Percentiles rank a stretch among this genome's conserved stretches.
Evolutionary conservation across 202 grass and related monocot genomes (phyloP).

Genomic region (Saccharum hybrid): DNA sequence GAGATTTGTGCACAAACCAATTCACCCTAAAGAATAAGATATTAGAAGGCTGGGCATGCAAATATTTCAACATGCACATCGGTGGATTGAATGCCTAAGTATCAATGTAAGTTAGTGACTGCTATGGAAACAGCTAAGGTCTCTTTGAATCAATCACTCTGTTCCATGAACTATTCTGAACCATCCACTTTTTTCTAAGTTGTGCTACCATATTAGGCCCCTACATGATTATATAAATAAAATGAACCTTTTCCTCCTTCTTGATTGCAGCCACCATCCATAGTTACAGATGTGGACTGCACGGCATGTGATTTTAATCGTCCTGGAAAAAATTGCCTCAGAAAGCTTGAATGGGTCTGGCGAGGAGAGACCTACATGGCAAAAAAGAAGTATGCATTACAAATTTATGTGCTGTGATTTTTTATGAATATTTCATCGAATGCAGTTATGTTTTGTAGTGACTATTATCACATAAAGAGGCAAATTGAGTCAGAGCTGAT

Average conservation of each 20-base stretch:
- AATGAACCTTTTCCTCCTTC: conserved; percentile 25
- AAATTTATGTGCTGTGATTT: conserved; percentile 42
- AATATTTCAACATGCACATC: conserved; percentile 9
- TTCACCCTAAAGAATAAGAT: conserved; percentile 32
- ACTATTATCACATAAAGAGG: conserved; percentile 97
- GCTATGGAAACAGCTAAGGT: conserved; percentile 26
- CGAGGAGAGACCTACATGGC: conserved; percentile 92
- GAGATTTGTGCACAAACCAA: conserved; percentile 1
- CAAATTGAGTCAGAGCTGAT: conserved; percentile 95
- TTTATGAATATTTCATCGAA: conserved; percentile 37
- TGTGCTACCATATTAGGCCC: conserved; percentile 8
- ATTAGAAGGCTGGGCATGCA: not conserved
- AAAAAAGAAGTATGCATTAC: conserved; percentile 72
- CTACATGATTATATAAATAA: conserved; percentile 32
- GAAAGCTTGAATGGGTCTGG: conserved; percentile 99
- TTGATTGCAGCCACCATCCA: conserved; percentile 81
- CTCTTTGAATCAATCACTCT: not conserved
- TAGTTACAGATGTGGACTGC: conserved; percentile 97
- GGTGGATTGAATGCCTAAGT: not conserved
- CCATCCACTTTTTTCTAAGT: conserved; percentile 15
- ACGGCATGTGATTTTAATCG: conserved; percentile 99
- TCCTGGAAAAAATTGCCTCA: conserved; percentile 93
- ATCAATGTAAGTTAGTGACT: conserved; percentile 32
- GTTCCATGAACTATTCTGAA: conserved; percentile 11
- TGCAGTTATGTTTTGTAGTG: conserved; percentile 58